Evolutionary conservation across 257 asterid species (phyloP), one percentile per base, ranked within the genome.

Genomic region (Cinchona pubescens): DNA sequence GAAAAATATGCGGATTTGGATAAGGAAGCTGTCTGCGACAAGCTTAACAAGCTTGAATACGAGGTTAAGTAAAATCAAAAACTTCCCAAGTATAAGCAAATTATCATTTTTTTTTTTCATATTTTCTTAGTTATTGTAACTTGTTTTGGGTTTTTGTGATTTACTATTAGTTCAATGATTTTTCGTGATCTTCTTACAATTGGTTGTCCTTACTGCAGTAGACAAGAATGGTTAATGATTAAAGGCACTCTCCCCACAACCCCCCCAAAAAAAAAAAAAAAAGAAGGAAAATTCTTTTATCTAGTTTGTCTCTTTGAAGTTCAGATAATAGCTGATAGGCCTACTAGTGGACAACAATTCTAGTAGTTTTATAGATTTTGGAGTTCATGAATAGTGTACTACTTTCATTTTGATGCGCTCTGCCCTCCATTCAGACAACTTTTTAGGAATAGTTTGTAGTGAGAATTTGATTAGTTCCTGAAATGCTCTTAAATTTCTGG

Each of bases 31-130:
- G 76, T 91, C 65, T 77, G 79, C 37, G 86, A 81, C 73, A 87
- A 86, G 88, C 79, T 85, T 18, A 72, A 85, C 37, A 84, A 86
- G 83, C 93, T 88, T 75, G 92, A 95, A 79, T 90, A 81, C 60
- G 97, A 95, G 93, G 99, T 95, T 25, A 62, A 87, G 68, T 29
- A 51, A 59, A 53, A 29, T n/a, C 34, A 58, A 59, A 18, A 37
- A 27, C 66, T 10, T 66, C 40, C 27, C 48, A 29, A 14, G 5
- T 19, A 3, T 11, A 5, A 38, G 29, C 18, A 35, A 3, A 7
- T 69, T 49, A n/a, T n/a, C 65, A 37, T n/a, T 19, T 18, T 25
- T 27, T 10, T 30, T 37, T 62, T 30, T 7, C 16, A 5, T 68
- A 23, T 14, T 35, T n/a, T n/a, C n/a, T 23, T 59, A 23, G 2